A percentile compares a stretch with the other conserved stretches of the same genome.
Evolutionary conservation across 306 rosid genomes (phyloP).

Genomic region (Lotus japonicus): DNA sequence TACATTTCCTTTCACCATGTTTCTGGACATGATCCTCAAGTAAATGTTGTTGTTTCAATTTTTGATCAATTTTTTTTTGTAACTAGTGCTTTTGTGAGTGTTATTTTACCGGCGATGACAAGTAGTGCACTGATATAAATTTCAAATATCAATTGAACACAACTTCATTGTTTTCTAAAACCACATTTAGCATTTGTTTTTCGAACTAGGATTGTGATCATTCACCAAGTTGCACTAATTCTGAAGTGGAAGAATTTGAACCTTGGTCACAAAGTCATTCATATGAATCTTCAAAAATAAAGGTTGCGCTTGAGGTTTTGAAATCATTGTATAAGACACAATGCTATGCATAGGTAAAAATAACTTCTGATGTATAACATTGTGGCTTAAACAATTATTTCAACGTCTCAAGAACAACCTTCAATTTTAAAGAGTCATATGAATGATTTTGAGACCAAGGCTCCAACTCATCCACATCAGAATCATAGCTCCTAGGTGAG

Average conservation of each 20-base stretch:
- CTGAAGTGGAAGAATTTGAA: slow-evolving; percentile 43
- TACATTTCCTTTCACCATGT: not conserved
- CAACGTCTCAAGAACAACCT: too few species aligned
- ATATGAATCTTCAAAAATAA: slow-evolving; percentile 66
- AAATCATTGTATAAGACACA: slow-evolving; percentile 46
- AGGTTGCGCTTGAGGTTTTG: slow-evolving; percentile 78
- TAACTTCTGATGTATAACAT: too few species aligned
- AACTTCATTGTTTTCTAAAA: slow-evolving; percentile 58
- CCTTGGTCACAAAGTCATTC: slow-evolving; percentile 38
- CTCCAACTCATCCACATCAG: too few species aligned
- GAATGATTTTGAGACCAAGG: too few species aligned
- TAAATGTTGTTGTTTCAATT: slow-evolving; percentile 77
- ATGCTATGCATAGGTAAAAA: not conserved
- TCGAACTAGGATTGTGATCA: slow-evolving; percentile 41
- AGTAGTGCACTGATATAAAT: slow-evolving; percentile 50
- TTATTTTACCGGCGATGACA: slow-evolving; percentile 60
- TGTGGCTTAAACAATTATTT: too few species aligned
- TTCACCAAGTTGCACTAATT: slow-evolving; percentile 32
- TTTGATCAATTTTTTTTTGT: slow-evolving; percentile 94
- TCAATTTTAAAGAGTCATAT: too few species aligned
- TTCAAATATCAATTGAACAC: slow-evolving; percentile 48
- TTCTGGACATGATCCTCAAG: slow-evolving; percentile 72
- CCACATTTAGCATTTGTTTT: slow-evolving; percentile 41
- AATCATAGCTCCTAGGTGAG: too few species aligned
- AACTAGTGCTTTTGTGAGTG: slow-evolving; percentile 68